Evolutionary conservation across 352 stramenopile species (phyloP).

Genomic region (Phytophthora fragariae): DNA sequence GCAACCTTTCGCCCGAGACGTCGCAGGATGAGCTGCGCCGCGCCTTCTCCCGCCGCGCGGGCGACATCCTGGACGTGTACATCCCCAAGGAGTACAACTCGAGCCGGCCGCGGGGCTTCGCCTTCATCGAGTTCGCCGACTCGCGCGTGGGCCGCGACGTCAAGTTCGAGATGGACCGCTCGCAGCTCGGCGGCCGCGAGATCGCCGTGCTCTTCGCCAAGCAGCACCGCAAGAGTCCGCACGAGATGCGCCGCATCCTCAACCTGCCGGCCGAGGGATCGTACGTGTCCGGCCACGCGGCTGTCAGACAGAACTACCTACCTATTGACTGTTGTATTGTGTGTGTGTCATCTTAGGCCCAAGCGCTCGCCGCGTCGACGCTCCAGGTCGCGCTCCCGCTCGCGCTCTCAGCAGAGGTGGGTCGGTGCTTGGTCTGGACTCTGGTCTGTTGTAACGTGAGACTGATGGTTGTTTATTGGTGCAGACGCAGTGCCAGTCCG

Average conservation of each 20-base stretch:
- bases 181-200: slow-evolving; percentile 68
- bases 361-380: slow-evolving; percentile 28
- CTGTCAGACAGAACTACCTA: not conserved
- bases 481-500: slow-evolving; percentile 35
- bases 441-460: not conserved
- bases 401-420: slow-evolving; percentile 30
- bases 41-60: slow-evolving; percentile 54
- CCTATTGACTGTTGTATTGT: not conserved
- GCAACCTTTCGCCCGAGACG: slow-evolving; percentile 49
- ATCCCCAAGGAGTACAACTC: slow-evolving; percentile 67
- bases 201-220: slow-evolving; percentile 84
- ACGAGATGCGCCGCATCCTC: slow-evolving; percentile 69
- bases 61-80: slow-evolving; percentile 74
- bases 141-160: slow-evolving; percentile 67
- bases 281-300: slow-evolving; percentile 9
- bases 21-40: slow-evolving; percentile 52
- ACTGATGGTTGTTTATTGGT: not conserved
- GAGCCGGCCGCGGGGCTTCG: slow-evolving; percentile 78
- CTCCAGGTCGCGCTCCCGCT: slow-evolving; percentile 40
- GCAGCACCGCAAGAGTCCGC: slow-evolving; percentile 78
- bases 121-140: slow-evolving; percentile 83
- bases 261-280: slow-evolving; percentile 29
- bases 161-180: slow-evolving; percentile 81
- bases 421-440: not conserved
- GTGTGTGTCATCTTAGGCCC: slow-evolving; percentile 10